A percentile compares a stretch with the other conserved stretches of the same genome.
These are phyloP conservation scores for Suhomyces panamericanus DNA, from an alignment of 1,139 yeast species.

Conservation along the genomic window DNA sequence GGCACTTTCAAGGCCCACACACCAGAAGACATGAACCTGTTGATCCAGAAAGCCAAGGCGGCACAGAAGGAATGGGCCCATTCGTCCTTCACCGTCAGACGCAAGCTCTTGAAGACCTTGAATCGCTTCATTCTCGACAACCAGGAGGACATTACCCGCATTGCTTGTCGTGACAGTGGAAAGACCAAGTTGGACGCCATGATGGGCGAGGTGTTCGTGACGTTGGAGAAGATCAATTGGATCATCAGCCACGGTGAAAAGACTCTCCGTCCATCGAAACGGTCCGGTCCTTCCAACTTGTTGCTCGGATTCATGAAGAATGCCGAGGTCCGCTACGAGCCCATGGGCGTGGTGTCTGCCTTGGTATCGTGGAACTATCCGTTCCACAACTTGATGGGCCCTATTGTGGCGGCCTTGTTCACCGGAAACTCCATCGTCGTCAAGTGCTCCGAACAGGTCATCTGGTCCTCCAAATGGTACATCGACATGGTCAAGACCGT, in stretches of 20 bases:
- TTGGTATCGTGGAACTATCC: slow-evolving; percentile 97
- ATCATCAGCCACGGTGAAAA: slow-evolving; percentile 77
- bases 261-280: slow-evolving; percentile 65
- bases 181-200: slow-evolving; percentile 94
- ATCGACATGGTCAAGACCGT: slow-evolving; percentile 68
- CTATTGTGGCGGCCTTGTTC: slow-evolving; percentile 81
- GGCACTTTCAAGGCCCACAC: slow-evolving; percentile 69
- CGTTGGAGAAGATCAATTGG: slow-evolving; percentile 91
- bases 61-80: slow-evolving; percentile 66
- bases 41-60: slow-evolving; percentile 52
- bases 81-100: slow-evolving; percentile 62
- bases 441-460: slow-evolving; percentile 93
- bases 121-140: slow-evolving; percentile 71
- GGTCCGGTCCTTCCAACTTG: slow-evolving; percentile 86
- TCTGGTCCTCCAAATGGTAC: slow-evolving; percentile 89
- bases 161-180: slow-evolving; percentile 95
- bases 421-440: slow-evolving; percentile 90
- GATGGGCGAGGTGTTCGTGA: slow-evolving; percentile 93
- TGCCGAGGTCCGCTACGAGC: slow-evolving; percentile 92
- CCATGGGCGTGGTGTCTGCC: slow-evolving; percentile 86
- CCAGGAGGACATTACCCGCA: slow-evolving; percentile 83
- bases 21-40: slow-evolving; percentile 65
- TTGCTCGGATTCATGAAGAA: slow-evolving; percentile 72
- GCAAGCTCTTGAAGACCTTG: slow-evolving; percentile 69
- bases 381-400: slow-evolving; percentile 89